Evolutionary conservation across 2,329 filamentous ascomycete species (phyloP).

Genomic region (Cordyceps pruinosa): DNA sequence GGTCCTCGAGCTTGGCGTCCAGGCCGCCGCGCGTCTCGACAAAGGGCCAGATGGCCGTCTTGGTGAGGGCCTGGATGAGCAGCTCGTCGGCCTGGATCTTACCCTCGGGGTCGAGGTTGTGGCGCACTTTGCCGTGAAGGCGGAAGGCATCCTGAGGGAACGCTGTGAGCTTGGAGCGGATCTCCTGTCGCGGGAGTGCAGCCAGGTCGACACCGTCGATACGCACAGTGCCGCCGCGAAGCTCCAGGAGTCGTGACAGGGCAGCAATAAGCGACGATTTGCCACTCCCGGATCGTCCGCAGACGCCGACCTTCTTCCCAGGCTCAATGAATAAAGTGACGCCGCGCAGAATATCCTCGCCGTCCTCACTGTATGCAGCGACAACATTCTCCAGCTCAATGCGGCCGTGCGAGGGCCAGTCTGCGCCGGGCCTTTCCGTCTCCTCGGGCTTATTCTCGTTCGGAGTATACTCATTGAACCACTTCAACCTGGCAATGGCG

Average conservation of each 20-base stretch:
- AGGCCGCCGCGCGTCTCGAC: conserved; percentile 33
- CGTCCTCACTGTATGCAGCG: conserved; percentile 19
- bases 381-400: conserved; percentile 23
- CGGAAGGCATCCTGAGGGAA: conserved; percentile 44
- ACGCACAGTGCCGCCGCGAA: conserved; percentile 29
- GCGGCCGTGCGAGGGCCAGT: conserved; percentile 23
- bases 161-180: conserved; percentile 37
- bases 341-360: conserved; percentile 10
- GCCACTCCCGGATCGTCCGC: conserved; percentile 45
- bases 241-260: conserved; percentile 42
- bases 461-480: conserved; percentile 22
- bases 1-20: conserved; percentile 25
- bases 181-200: conserved; percentile 31
- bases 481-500: conserved; percentile 28
- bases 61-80: conserved; percentile 35
- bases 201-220: conserved; percentile 38
- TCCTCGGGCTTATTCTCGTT: conserved; percentile 20
- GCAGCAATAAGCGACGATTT: conserved; percentile 43
- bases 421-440: background rate
- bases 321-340: conserved; percentile 20
- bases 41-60: conserved; percentile 34
- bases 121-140: conserved; percentile 37
- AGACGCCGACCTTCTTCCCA: conserved; percentile 43
- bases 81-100: conserved; percentile 27
- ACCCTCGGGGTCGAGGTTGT: conserved; percentile 39